Conservation (phyloP, 2,329 filamentous ascomycete species). For the Epichloe gansuensis region DNA sequence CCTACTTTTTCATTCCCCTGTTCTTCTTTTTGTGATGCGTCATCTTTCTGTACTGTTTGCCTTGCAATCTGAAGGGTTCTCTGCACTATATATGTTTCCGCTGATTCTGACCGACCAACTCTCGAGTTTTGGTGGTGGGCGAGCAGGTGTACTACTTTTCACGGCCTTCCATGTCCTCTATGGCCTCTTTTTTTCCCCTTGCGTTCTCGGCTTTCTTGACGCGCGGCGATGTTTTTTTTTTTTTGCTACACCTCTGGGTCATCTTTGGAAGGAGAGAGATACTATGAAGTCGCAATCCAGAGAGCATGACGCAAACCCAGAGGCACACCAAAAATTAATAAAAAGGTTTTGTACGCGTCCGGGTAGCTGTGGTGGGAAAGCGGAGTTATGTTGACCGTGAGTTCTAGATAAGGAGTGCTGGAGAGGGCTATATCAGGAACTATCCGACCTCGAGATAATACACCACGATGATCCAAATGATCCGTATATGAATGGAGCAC, state of each 20-base stretch:
- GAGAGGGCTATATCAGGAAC: constrained; percentile 17
- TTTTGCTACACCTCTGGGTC: neutral
- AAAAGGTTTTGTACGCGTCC: neutral
- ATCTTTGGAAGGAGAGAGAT: neutral
- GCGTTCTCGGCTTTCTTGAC: constrained; percentile 9
- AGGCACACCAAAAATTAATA: constrained; percentile 1
- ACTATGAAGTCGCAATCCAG: neutral
- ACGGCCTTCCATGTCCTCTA: constrained; percentile 20
- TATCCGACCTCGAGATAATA: constrained; percentile 19
- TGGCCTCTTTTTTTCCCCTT: constrained; percentile 8
- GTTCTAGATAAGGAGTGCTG: neutral
- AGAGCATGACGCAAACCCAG: neutral
- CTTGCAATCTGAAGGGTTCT: constrained; percentile 18
- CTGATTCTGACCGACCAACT: constrained; percentile 17
- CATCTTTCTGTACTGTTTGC: constrained; percentile 5
- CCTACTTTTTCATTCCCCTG: neutral
- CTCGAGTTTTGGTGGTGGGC: constrained; percentile 18
- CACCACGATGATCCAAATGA: constrained; percentile 21
- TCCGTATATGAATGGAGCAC: neutral
- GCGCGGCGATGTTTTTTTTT: constrained; percentile 1
- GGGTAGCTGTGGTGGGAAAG: constrained; percentile 11
- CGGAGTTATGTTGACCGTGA: constrained; percentile 1
- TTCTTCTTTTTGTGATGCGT: constrained; percentile 9
- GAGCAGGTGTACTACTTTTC: constrained; percentile 24
- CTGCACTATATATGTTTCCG: constrained; percentile 21